These are phyloP conservation scores for Scedosporium minutisporum DNA, from an alignment of 2,329 filamentous ascomycete genomes.

Conservation along the genomic window DNA sequence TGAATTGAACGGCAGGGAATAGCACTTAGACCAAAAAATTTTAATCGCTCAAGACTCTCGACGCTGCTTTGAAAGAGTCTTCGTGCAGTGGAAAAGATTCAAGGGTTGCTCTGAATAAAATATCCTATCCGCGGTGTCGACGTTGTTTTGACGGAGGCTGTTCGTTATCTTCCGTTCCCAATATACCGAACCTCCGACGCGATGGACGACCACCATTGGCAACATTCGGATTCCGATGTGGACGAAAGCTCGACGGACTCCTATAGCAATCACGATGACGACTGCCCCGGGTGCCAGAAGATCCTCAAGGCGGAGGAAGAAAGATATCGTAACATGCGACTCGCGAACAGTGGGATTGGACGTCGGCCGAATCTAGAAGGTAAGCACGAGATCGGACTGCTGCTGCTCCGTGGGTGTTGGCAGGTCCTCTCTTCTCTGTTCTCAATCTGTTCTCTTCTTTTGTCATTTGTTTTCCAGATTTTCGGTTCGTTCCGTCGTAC, in stretches of 20 bases:
- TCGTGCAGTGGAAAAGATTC: background rate
- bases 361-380: background rate
- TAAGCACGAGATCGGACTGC: background rate
- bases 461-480: background rate
- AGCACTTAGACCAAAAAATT: background rate
- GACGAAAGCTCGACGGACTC: background rate
- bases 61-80: background rate
- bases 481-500: background rate
- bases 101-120: background rate
- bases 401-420: background rate
- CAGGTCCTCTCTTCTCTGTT: background rate
- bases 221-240: background rate
- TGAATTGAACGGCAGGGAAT: background rate
- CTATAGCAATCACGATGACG: background rate
- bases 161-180: background rate
- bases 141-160: background rate
- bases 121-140: background rate
- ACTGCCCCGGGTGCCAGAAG: conserved; percentile 2
- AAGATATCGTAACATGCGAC: background rate
- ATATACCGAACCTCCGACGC: background rate
- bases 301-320: conserved; percentile 6
- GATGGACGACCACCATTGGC: conserved; percentile 2
- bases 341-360: background rate
- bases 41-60: background rate
- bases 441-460: background rate